phyloP scores from a whole-genome alignment of 2,329 filamentous ascomycete genomes.

The Fusarium temperatum region DNA sequence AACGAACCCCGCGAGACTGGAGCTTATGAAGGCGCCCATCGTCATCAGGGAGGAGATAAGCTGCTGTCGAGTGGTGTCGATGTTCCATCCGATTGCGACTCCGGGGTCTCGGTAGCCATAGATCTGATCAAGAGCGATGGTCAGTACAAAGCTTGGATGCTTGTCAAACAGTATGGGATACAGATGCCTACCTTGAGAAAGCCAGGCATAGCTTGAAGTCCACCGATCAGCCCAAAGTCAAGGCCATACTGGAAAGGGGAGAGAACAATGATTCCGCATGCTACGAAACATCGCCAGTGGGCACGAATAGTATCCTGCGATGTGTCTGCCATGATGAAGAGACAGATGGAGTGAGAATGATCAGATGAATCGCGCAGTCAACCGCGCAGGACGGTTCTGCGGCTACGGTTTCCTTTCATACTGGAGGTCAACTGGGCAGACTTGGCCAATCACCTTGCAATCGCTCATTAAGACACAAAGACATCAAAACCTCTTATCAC shows the following conservation, averaged over 20 bases:
- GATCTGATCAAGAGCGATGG: neutral
- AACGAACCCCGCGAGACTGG: slow-evolving; percentile 30
- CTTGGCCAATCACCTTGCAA: neutral
- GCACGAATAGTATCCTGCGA: slow-evolving; percentile 31
- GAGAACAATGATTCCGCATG: slow-evolving; percentile 31
- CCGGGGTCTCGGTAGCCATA: slow-evolving; percentile 33
- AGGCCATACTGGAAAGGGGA: slow-evolving; percentile 38
- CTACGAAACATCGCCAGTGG: slow-evolving; percentile 37
- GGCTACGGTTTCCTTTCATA: neutral
- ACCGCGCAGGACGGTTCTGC: neutral
- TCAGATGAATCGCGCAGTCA: neutral
- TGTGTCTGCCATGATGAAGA: slow-evolving; percentile 4
- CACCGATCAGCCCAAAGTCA: slow-evolving; percentile 37
- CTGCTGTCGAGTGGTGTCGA: slow-evolving; percentile 34
- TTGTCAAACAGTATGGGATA: neutral
- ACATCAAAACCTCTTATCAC: neutral
- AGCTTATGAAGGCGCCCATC: slow-evolving; percentile 36
- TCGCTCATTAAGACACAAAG: neutral
- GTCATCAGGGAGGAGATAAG: slow-evolving; percentile 39
- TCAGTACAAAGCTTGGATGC: neutral
- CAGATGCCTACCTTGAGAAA: slow-evolving; percentile 21
- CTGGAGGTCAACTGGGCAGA: neutral
- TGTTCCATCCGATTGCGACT: slow-evolving; percentile 39
- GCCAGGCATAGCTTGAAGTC: slow-evolving; percentile 36
- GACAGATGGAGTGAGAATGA: neutral